A percentile compares a stretch with the other conserved stretches of the same genome.
Conservation (phyloP, 345 rosid species). For the Ricinus communis region DNA sequence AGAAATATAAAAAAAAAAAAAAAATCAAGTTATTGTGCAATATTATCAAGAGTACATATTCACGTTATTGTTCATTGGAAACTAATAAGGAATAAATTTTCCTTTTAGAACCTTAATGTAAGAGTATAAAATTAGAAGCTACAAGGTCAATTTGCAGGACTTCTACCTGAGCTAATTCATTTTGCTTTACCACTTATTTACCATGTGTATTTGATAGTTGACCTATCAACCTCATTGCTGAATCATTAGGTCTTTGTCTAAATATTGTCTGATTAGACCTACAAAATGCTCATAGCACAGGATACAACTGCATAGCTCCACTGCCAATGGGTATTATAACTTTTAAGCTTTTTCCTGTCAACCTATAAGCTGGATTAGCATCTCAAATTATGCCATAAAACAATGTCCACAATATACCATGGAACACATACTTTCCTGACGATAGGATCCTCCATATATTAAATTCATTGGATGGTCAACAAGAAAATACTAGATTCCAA, state of each 20-base stretch:
- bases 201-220: not conserved
- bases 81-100: not conserved
- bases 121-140: not conserved
- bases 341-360: too few relatives aligned
- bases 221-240: not conserved
- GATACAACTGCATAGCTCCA: too few relatives aligned
- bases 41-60: not conserved
- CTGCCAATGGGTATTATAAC: too few relatives aligned
- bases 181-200: not conserved
- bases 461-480: too few relatives aligned
- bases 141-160: not conserved
- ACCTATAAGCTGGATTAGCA: too few relatives aligned
- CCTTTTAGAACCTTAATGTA: not conserved
- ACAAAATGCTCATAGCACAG: too few relatives aligned
- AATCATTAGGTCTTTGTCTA: not conserved
- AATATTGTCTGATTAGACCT: too few relatives aligned
- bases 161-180: not conserved
- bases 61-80: not conserved
- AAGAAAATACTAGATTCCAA: too few relatives aligned
- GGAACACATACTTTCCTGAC: too few relatives aligned
- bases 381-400: too few relatives aligned
- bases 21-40: not conserved
- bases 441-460: too few relatives aligned
- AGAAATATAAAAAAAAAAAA: conserved; percentile 10
- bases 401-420: too few relatives aligned